phyloP scores from a whole-genome alignment of 148 eudicot genomes.

The Spergularia bocconei region DNA sequence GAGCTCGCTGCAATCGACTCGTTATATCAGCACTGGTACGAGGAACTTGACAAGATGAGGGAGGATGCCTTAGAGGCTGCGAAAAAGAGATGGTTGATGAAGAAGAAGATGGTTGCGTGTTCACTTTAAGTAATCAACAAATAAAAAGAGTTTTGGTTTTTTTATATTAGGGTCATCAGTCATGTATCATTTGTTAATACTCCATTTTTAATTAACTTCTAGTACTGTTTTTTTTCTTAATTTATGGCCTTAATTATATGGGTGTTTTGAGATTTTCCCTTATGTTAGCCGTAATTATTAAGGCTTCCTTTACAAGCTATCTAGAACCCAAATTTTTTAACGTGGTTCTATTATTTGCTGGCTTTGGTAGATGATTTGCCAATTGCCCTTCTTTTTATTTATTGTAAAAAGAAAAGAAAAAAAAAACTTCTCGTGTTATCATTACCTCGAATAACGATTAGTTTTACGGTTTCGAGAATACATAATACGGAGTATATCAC shows the following conservation, averaged over 20 bases:
- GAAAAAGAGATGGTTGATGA: constrained; percentile 61
- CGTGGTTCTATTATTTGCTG: constrained; percentile 22
- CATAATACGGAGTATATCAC: no score
- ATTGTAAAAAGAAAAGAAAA: no score
- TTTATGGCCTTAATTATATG: not conserved
- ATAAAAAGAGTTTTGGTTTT: not conserved
- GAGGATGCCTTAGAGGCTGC: constrained; percentile 58
- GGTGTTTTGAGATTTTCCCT: not conserved
- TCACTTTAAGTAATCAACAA: constrained; percentile 14
- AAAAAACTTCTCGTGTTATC: no score
- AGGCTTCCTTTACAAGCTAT: constrained; percentile 21
- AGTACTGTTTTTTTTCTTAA: not conserved
- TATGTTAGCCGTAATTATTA: constrained; percentile 10
- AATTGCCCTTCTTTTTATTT: no score
- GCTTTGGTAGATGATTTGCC: constrained; percentile 17
- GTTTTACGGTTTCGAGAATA: no score
- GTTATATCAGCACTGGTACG: constrained; percentile 54
- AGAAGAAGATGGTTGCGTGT: constrained; percentile 38
- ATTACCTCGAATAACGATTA: no score
- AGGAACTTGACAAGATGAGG: constrained; percentile 51
- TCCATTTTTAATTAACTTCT: not conserved
- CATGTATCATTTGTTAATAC: not conserved
- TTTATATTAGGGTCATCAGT: no score
- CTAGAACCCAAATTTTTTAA: constrained; percentile 12
- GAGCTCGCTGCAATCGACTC: constrained; percentile 63